Evolutionary conservation across 257 asterid species (phyloP), one percentile per base, ranked within the genome.

Genomic region (Scutellaria galericulata): DNA sequence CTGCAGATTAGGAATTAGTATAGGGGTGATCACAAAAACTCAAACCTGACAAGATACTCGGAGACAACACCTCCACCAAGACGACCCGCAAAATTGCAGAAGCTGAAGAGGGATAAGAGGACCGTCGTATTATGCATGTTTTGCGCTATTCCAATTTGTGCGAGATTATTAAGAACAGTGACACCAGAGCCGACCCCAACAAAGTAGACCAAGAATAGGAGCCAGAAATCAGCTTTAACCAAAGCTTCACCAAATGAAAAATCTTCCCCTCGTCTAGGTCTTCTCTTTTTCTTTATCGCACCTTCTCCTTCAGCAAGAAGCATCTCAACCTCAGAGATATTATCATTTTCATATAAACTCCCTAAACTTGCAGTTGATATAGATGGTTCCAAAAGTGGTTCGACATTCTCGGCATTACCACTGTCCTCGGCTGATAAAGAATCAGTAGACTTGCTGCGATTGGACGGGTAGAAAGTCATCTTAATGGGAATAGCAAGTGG

Each of bases 41-140:
- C 85, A 24, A 57, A 87, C 96, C 95, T 85, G 78, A 85, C 89
- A 40, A 79, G 72, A 75, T 74, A 66, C 63, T 90, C 95, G 18
- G 96, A 90, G 67, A 86, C n/a, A 44, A 77, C 82, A 24, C 96
- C 96, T 20, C 92, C 96, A 60, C 95, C 95, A 76, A 90, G 92
- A 20, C 96, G 89, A 47, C 96, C 96, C 1, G 66, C 77, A 71
- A 90, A 90, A 80, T 85, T 90, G 78, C 85, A 82, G 77, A 90
- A 90, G 75, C 96, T 86, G 80, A 90, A 88, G 66, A 90, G 79
- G 14, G 89, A 83, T 53, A 88, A 68, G 40, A 90, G 80, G 71
- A 90, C 27, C 66, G 80, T 88, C 0, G 95, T 88, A 72, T 86
- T 83, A 0, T 81, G 66, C 82, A 83, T 77, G 64, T 82, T 60